Percentiles rank a stretch among this genome's conserved stretches.
Evolutionary conservation across 2,329 filamentous ascomycete species (phyloP).

Genomic region (Penicillium hordei): DNA sequence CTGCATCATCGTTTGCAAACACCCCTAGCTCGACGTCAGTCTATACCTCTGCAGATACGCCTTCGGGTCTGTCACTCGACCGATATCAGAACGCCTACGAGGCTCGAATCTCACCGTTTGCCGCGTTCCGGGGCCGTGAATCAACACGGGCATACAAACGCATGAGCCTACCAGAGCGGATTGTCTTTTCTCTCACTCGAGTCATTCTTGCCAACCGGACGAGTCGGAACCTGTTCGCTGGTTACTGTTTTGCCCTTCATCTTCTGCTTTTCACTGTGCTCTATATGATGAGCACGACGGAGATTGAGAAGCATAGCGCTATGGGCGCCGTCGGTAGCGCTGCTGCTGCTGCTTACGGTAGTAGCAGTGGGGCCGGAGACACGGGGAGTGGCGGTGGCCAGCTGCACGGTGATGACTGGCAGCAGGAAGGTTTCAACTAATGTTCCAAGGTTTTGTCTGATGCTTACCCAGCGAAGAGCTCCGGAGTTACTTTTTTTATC

Average conservation of each 20-base stretch:
- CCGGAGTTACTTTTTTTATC: constrained; percentile 14
- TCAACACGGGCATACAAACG: constrained; percentile 85
- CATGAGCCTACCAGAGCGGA: constrained; percentile 87
- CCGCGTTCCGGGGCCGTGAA: constrained; percentile 91
- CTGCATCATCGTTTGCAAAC: constrained; percentile 60
- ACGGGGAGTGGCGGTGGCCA: constrained; percentile 33
- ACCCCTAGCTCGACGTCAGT: constrained; percentile 76
- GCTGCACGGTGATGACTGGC: constrained; percentile 58
- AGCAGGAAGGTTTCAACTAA: constrained; percentile 59
- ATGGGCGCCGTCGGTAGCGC: constrained; percentile 51
- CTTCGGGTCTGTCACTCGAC: constrained; percentile 69
- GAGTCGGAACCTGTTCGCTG: constrained; percentile 90
- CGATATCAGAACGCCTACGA: constrained; percentile 92
- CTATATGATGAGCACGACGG: constrained; percentile 74
- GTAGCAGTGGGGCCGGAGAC: constrained; percentile 20
- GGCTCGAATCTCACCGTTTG: constrained; percentile 91
- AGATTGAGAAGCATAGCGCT: constrained; percentile 63
- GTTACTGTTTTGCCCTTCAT: constrained; percentile 86
- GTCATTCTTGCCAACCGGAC: constrained; percentile 87
- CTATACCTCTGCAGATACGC: constrained; percentile 59
- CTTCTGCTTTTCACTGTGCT: constrained; percentile 81
- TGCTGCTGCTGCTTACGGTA: constrained; percentile 40
- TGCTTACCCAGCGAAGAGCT: constrained; percentile 20
- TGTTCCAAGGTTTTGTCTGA: constrained; percentile 1
- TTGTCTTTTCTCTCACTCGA: constrained; percentile 85